Conservation (phyloP, 2,329 filamentous ascomycete genomes). For the Scytalidium lignicola region DNA sequence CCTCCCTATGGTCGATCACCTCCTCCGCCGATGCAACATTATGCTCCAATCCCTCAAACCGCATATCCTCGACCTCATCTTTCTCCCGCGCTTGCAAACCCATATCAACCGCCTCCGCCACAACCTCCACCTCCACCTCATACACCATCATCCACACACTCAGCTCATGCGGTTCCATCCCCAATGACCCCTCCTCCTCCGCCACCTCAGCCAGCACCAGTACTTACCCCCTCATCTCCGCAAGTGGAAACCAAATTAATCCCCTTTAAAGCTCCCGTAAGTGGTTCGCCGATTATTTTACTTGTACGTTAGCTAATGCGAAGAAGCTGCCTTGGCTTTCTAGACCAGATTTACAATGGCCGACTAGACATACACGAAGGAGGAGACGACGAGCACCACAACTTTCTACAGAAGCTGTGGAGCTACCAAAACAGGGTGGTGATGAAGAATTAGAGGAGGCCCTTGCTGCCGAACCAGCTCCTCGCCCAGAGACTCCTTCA, state of each 20-base stretch:
- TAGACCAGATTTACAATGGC: constrained; percentile 45
- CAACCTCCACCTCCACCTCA: constrained; percentile 34
- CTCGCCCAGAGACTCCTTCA: constrained; percentile 42
- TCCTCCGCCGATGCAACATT: constrained; percentile 46
- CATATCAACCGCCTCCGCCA: constrained; percentile 50
- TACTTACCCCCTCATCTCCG: constrained; percentile 20
- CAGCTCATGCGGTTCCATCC: constrained; percentile 19
- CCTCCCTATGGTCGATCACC: constrained; percentile 23
- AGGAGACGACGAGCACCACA: constrained; percentile 34
- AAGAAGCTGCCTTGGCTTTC: constrained; percentile 54
- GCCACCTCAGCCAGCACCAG: constrained; percentile 24
- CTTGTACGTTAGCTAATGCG: constrained; percentile 21
- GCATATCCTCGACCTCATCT: constrained; percentile 45
- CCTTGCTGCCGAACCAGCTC: constrained; percentile 32
- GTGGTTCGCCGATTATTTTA: constrained; percentile 21
- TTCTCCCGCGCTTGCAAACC: constrained; percentile 48
- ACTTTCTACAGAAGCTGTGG: constrained; percentile 17
- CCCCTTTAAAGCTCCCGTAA: constrained; percentile 47
- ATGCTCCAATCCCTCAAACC: constrained; percentile 39
- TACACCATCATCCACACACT: constrained; percentile 28
- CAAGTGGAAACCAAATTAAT: constrained; percentile 20
- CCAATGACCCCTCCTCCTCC: constrained; percentile 45
- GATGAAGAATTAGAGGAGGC: constrained; percentile 6
- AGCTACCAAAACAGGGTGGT: constrained; percentile 15
- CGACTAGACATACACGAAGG: constrained; percentile 34